Evolutionary conservation across 78 protist genomes (phyloP).

Genomic region (Bigelowiella natans): DNA sequence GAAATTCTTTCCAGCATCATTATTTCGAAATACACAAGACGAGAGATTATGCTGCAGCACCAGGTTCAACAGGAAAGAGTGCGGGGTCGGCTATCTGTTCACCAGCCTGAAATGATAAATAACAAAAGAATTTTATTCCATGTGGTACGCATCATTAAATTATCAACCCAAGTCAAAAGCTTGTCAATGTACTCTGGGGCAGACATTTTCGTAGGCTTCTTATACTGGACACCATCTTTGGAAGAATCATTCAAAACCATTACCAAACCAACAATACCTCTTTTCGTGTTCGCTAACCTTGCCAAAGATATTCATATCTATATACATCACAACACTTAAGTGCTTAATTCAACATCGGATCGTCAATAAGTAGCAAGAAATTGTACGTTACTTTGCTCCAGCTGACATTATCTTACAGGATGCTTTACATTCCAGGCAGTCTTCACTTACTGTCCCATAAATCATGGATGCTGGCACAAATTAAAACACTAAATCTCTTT

Average conservation of each 20-base stretch:
- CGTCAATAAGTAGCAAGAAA: too few species aligned
- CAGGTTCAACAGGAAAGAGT: background rate
- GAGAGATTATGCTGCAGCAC: too few species aligned
- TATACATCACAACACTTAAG: too few species aligned
- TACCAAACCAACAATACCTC: too few species aligned
- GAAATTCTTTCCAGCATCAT: too few species aligned
- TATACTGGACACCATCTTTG: slow-evolving; percentile 13
- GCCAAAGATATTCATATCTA: background rate
- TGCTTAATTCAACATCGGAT: too few species aligned
- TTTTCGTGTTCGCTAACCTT: background rate
- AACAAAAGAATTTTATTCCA: too few species aligned
- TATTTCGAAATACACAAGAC: too few species aligned
- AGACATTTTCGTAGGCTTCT: background rate
- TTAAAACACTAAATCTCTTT: too few species aligned
- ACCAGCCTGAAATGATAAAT: too few species aligned
- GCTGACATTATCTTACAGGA: background rate
- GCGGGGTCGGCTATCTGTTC: background rate
- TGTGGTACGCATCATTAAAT: too few species aligned
- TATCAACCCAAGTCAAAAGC: slow-evolving; percentile 15
- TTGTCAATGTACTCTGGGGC: slow-evolving; percentile 22
- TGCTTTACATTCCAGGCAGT: background rate
- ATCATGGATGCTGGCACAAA: background rate
- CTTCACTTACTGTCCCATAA: background rate
- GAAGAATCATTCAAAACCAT: too few species aligned
- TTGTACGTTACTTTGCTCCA: background rate